These are phyloP conservation scores for Colletotrichum sp. DNA, from an alignment of 2,329 filamentous ascomycete species.

Conservation along the genomic window DNA sequence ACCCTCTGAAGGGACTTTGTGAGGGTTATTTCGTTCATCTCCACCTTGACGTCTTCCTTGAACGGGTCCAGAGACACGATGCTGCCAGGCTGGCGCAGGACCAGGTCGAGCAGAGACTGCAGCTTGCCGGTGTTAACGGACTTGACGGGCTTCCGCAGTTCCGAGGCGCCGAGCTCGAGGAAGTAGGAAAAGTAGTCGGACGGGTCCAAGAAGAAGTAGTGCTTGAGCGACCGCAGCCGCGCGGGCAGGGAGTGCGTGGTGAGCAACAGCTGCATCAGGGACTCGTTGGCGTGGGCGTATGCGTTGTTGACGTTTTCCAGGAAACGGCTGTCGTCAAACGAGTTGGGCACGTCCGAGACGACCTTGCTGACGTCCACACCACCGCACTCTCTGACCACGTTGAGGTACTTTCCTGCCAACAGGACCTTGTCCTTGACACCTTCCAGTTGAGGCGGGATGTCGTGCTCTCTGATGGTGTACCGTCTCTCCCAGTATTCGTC, in stretches of 20 bases:
- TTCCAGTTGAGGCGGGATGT: conserved; percentile 90
- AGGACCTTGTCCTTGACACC: conserved; percentile 93
- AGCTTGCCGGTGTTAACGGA: conserved; percentile 91
- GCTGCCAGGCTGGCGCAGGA: conserved; percentile 93
- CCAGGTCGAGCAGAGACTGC: conserved; percentile 93
- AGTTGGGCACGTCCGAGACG: conserved; percentile 85
- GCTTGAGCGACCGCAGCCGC: conserved; percentile 87
- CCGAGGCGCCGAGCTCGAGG: conserved; percentile 86
- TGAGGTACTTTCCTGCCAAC: conserved; percentile 95
- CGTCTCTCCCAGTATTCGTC: conserved; percentile 99
- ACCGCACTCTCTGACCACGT: conserved; percentile 95
- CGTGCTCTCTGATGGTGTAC: conserved; percentile 90
- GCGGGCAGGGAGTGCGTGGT: conserved; percentile 92
- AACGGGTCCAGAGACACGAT: conserved; percentile 94
- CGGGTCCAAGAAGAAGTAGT: conserved; percentile 98
- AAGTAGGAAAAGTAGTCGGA: conserved; percentile 99
- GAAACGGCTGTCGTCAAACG: conserved; percentile 91
- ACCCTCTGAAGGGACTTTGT: conserved; percentile 95
- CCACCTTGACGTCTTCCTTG: conserved; percentile 97
- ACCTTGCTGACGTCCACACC: conserved; percentile 93
- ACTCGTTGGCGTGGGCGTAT: conserved; percentile 94
- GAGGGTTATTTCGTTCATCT: conserved; percentile 93
- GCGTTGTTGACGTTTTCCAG: conserved; percentile 95
- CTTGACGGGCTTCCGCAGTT: conserved; percentile 88
- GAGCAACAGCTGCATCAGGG: conserved; percentile 85